Evolutionary conservation across 208 protist species (phyloP).

Genomic region (Balamuthia mandrillaris): DNA sequence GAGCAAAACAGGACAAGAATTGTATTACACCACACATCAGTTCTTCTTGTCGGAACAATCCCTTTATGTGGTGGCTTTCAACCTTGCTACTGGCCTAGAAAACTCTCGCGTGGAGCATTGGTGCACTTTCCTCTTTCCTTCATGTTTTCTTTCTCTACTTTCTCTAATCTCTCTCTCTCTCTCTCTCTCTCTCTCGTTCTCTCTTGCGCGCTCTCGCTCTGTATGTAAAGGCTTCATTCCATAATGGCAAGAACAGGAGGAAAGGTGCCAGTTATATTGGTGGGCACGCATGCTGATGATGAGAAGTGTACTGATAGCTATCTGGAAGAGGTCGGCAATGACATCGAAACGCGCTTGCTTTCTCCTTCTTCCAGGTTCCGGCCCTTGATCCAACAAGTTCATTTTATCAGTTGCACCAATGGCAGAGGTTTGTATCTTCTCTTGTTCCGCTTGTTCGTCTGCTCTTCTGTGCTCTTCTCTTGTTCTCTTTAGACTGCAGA

Average conservation of each 20-base stretch:
- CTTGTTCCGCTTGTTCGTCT: too few relatives aligned
- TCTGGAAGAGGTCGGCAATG: neutral
- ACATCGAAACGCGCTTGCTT: neutral
- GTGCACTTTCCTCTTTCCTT: too few relatives aligned
- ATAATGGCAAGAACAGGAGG: neutral
- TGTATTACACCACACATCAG: conserved; percentile 29
- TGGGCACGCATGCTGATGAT: conserved; percentile 16
- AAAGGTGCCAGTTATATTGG: neutral
- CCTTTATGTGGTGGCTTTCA: conserved; percentile 6
- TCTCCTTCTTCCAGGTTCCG: neutral
- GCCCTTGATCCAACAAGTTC: neutral
- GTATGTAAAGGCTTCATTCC: conserved; percentile 26
- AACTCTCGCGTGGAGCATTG: conserved; percentile 26
- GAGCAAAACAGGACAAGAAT: neutral
- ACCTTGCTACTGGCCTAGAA: neutral
- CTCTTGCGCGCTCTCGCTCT: too few relatives aligned
- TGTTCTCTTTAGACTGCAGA: neutral
- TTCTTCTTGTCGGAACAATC: conserved; percentile 22
- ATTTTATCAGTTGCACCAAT: neutral
- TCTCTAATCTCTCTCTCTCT: too few relatives aligned
- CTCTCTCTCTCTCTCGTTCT: too few relatives aligned
- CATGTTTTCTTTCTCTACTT: neutral
- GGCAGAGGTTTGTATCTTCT: neutral
- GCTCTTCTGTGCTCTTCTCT: too few relatives aligned
- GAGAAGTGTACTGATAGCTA: conserved; percentile 13